Evolutionary conservation across 805 yeast genomes (phyloP), one percentile per base, ranked within the genome.

Genomic region (Wickerhamiella hasegawae): DNA sequence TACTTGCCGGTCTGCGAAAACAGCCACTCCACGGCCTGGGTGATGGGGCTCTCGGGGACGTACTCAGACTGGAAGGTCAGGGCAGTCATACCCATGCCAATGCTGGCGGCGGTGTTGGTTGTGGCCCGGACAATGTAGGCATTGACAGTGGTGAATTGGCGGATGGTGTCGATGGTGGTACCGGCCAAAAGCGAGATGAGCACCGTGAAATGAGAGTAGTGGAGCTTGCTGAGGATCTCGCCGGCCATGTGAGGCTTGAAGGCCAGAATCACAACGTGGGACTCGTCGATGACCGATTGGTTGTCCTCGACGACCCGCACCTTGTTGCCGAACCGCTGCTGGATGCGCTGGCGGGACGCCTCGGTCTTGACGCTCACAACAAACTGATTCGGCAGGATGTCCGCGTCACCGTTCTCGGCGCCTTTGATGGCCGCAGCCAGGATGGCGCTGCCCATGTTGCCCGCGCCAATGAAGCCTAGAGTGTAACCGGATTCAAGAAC

Each of bases 91-190:
- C 97, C 98, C 46, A 76, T 72, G 17, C 96, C 94, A 55, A 70
- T 81, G 54, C 76, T 76, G 15, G 94, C 92, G 3, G 99, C 96
- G 0, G 98, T 90, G 60, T 87, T 90, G 31, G 99, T 87, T 94
- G 92, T 85, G n/a, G 92, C 93, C 43, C 94, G 69, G 17, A 92
- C 81, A 22, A 87, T 73, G 39, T 65, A 60, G 5, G 66, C 60
- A 44, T 51, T 40, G 34, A 42, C 45, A 27, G 50, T 41, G 35
- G 53, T 37, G 43, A 45, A 38, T 34, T 53, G 40, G 8, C 80
- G 62, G 47, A 71, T 68, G 52, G 79, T 80, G 15, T 63, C 73
- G 41, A 85, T 74, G 14, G 94, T 81, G 70, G 83, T 79, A 11
- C 99, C 99, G 3, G 98, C 97, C 46, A 84, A 72, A 42, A 90